Conservation (phyloP, 495 filamentous ascomycete genomes). For the Choiromyces venosus region DNA sequence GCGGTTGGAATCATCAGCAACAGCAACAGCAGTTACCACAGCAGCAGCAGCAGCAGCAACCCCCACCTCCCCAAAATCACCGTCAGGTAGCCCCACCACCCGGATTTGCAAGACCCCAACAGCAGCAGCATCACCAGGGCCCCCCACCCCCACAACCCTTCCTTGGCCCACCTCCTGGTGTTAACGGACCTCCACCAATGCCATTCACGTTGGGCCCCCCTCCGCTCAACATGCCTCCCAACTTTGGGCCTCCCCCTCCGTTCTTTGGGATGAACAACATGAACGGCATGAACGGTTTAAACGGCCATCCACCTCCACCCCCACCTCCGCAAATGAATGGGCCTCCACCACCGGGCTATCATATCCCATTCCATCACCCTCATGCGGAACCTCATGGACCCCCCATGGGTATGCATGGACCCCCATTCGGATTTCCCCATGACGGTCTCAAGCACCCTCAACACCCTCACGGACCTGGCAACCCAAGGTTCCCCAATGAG, state of each 20-base stretch:
- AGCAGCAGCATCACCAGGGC: constrained; percentile 35
- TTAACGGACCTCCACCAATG: constrained; percentile 33
- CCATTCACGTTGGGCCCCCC: constrained; percentile 41
- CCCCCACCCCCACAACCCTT: constrained; percentile 40
- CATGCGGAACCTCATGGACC: constrained; percentile 38
- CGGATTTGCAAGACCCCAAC: constrained; percentile 34
- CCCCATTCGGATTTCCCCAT: constrained; percentile 41
- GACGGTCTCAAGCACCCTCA: constrained; percentile 40
- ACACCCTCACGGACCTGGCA: constrained; percentile 36
- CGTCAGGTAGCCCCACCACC: constrained; percentile 40
- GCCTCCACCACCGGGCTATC: constrained; percentile 34
- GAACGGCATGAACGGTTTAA: constrained; percentile 24
- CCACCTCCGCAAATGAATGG: constrained; percentile 37
- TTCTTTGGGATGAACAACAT: constrained; percentile 38
- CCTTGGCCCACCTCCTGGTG: constrained; percentile 35
- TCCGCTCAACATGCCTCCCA: constrained; percentile 38
- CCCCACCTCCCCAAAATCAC: constrained; percentile 35
- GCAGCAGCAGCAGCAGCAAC: constrained; percentile 20
- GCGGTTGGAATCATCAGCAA: constrained; percentile 33
- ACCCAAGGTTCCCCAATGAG: constrained; percentile 34
- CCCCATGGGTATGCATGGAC: constrained; percentile 36
- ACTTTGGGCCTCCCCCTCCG: constrained; percentile 35
- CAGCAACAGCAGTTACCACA: constrained; percentile 32
- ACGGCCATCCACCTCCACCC: constrained; percentile 21
- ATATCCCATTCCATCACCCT: constrained; percentile 41